Evolutionary conservation across 805 yeast species (phyloP).

Genomic region (Metschnikowia anglica): DNA sequence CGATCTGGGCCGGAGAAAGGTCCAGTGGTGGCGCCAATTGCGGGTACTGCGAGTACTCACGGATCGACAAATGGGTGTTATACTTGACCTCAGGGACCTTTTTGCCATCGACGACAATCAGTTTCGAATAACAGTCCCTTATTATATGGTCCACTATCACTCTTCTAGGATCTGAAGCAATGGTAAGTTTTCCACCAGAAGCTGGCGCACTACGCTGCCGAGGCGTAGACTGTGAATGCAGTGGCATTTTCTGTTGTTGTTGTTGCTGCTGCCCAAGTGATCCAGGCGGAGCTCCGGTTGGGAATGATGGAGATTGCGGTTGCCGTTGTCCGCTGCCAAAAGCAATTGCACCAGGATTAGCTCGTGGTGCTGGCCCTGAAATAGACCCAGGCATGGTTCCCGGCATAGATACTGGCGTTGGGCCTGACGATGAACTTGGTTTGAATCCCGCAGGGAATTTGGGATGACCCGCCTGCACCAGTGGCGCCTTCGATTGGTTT

Average conservation of each 20-base stretch:
- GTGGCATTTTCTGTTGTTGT: neutral
- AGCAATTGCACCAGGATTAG: neutral
- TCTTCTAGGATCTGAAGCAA: conserved; percentile 20
- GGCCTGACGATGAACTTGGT: neutral
- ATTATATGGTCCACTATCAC: conserved; percentile 33
- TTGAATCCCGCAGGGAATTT: conserved; percentile 4
- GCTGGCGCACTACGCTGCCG: conserved; percentile 10
- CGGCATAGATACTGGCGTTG: neutral
- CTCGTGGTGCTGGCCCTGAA: conserved; percentile 1
- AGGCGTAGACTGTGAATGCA: conserved; percentile 3
- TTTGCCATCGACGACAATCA: conserved; percentile 16
- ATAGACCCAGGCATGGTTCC: conserved; percentile 6
- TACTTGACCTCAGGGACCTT: conserved; percentile 42
- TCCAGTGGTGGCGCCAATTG: conserved; percentile 63
- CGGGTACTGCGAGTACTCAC: conserved; percentile 73
- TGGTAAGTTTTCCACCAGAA: conserved; percentile 1
- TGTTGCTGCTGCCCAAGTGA: neutral
- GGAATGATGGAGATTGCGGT: conserved; percentile 2
- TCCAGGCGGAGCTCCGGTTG: conserved; percentile 2
- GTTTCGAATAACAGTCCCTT: conserved; percentile 40
- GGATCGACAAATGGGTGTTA: conserved; percentile 71
- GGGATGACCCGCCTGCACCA: neutral
- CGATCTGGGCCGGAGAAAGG: conserved; percentile 40
- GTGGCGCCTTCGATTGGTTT: conserved; percentile 2
- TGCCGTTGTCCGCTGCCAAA: conserved; percentile 2